Evolutionary conservation across 2,329 filamentous ascomycete species (phyloP).

Genomic region (Huntiella omanensis): DNA sequence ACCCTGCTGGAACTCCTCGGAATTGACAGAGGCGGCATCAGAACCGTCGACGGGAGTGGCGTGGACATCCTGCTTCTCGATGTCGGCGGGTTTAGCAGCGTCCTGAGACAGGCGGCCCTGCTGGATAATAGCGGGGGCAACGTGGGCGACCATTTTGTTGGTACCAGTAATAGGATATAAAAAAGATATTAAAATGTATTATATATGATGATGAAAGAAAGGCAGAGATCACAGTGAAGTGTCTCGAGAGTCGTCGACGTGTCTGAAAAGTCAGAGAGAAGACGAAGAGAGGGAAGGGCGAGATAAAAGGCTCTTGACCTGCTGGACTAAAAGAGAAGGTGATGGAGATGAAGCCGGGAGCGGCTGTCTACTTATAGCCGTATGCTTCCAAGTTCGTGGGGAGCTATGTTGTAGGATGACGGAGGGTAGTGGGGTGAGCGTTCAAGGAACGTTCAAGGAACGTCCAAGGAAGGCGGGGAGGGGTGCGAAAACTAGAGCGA

Average conservation of each 20-base stretch:
- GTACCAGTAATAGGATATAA: no score
- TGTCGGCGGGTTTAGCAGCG: conserved; percentile 3
- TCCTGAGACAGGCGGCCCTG: no score
- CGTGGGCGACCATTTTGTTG: no score
- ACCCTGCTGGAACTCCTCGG: conserved; percentile 18
- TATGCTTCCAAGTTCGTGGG: no score
- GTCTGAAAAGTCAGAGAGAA: neutral
- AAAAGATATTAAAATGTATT: no score
- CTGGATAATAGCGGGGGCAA: no score
- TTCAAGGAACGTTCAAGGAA: no score
- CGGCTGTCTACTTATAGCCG: neutral
- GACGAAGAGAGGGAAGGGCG: conserved; percentile 1
- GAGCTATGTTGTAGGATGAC: no score
- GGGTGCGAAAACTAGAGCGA: no score
- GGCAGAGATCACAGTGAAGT: neutral
- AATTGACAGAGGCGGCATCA: conserved; percentile 15
- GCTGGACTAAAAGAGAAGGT: neutral
- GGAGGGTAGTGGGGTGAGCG: no score
- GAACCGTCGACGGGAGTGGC: conserved; percentile 9
- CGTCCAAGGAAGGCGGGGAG: no score
- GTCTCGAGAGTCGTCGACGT: neutral
- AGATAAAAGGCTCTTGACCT: conserved; percentile 1
- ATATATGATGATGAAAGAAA: neutral
- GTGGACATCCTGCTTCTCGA: conserved; percentile 7
- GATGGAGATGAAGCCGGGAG: neutral